Evolutionary conservation across 306 rosid species (phyloP).

Genomic region (Luffa acutangula): DNA sequence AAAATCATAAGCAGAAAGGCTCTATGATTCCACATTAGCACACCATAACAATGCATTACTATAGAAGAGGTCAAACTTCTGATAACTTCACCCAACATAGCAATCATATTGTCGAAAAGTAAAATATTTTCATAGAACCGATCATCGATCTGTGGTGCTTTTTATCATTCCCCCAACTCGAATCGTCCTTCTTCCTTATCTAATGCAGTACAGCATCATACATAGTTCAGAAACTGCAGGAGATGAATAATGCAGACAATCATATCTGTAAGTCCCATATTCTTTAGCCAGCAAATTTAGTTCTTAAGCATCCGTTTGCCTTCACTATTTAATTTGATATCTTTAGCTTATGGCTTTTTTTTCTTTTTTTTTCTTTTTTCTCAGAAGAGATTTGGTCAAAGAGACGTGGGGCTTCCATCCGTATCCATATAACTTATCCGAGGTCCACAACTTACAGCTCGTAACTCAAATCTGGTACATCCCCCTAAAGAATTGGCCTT

Average conservation of each 20-base stretch:
- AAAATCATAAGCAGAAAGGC: neutral
- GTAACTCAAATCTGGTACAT: neutral
- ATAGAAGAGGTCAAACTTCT: neutral
- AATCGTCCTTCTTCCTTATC: conserved; percentile 4
- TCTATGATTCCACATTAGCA: neutral
- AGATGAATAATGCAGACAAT: conserved; percentile 5
- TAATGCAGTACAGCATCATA: neutral
- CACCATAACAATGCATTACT: neutral
- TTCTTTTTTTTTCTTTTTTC: neutral
- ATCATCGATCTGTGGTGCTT: neutral
- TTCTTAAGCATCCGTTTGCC: conserved; percentile 7
- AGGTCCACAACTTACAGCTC: neutral
- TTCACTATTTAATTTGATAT: neutral
- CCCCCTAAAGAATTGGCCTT: conserved; percentile 19
- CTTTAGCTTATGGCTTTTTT: neutral
- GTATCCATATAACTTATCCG: neutral
- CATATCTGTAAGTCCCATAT: neutral
- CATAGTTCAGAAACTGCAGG: conserved; percentile 5
- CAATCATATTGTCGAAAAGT: neutral
- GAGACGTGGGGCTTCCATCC: neutral
- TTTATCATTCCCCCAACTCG: neutral
- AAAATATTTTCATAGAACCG: neutral
- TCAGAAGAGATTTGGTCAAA: neutral
- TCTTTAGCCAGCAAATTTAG: neutral
- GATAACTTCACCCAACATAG: conserved; percentile 1